These are phyloP conservation scores for Hermanozyma aechmeae DNA, from an alignment of 805 yeast genomes.

Conservation along the genomic window DNA sequence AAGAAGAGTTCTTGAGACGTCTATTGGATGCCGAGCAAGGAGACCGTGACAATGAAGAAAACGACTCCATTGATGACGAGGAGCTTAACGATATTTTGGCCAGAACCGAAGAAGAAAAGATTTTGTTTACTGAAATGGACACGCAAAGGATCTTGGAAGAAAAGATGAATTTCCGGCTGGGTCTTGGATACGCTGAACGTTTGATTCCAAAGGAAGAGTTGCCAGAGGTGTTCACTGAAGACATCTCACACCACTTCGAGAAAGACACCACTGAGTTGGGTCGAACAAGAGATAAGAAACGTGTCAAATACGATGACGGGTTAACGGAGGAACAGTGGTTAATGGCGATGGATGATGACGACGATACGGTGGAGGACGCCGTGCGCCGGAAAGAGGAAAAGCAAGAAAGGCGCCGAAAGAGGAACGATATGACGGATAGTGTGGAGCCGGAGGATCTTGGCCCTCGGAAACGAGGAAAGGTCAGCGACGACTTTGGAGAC, in stretches of 20 bases:
- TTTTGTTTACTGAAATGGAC: slow-evolving; percentile 50
- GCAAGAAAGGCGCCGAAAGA: slow-evolving; percentile 17
- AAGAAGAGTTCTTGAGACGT: slow-evolving; percentile 67
- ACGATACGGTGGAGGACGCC: slow-evolving; percentile 53
- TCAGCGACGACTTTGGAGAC: slow-evolving; percentile 1
- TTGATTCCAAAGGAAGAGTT: slow-evolving; percentile 16
- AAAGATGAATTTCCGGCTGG: slow-evolving; percentile 13
- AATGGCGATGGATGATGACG: slow-evolving; percentile 49
- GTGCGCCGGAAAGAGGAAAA: slow-evolving; percentile 41
- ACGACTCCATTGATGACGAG: slow-evolving; percentile 49
- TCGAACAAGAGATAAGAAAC: slow-evolving; percentile 18
- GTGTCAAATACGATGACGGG: slow-evolving; percentile 21
- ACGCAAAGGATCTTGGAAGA: slow-evolving; percentile 35
- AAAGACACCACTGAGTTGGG: slow-evolving; percentile 16
- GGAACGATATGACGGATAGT: slow-evolving; percentile 7
- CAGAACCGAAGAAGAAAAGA: slow-evolving; percentile 53
- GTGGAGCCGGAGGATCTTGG: slow-evolving; percentile 2
- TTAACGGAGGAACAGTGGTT: slow-evolving; percentile 39
- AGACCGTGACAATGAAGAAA: slow-evolving; percentile 48
- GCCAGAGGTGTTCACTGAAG: slow-evolving; percentile 18
- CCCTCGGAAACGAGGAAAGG: slow-evolving; percentile 3
- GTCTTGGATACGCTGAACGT: slow-evolving; percentile 11
- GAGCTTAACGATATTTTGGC: slow-evolving; percentile 68
- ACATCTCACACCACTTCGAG: slow-evolving; percentile 17
- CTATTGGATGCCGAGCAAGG: slow-evolving; percentile 61